phyloP scores from a whole-genome alignment of 768 basidiomycete genomes.

The Coprinopsis marcescibilis region DNA sequence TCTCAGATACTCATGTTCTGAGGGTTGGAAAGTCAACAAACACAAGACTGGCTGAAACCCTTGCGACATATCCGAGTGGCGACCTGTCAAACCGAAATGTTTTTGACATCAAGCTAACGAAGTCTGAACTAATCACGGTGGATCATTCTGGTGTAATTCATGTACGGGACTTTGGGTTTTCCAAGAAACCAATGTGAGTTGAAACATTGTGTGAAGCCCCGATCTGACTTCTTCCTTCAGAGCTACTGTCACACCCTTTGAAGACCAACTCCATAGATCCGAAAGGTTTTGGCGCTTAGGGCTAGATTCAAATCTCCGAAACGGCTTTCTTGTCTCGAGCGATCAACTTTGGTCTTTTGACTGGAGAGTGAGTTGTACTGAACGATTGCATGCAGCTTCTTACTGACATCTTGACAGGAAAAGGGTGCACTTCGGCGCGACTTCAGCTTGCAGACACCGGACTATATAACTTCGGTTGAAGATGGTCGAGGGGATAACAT shows the following conservation, averaged over 20 bases:
- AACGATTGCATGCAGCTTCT: too few relatives aligned
- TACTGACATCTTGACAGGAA: too few relatives aligned
- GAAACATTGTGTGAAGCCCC: too few relatives aligned
- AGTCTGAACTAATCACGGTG: constrained; percentile 35
- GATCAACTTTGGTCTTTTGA: constrained; percentile 43
- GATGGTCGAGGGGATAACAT: constrained; percentile 35
- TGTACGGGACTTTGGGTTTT: constrained; percentile 6
- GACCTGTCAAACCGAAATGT: constrained; percentile 35
- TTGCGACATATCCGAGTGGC: constrained; percentile 32
- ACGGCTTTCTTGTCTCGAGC: constrained; percentile 44
- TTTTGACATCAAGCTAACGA: constrained; percentile 42
- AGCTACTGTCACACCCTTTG: constrained; percentile 10
- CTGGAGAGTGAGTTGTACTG: constrained; percentile 42
- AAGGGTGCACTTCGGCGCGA: too few relatives aligned
- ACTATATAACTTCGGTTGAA: constrained; percentile 52
- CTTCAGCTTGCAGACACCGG: constrained; percentile 14
- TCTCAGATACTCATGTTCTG: constrained; percentile 37
- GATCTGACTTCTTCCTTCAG: too few relatives aligned
- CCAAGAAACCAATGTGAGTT: too few relatives aligned
- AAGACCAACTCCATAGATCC: constrained; percentile 9
- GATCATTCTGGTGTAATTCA: constrained; percentile 52
- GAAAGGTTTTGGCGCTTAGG: constrained; percentile 50
- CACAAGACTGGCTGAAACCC: constrained; percentile 17
- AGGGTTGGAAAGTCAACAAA: constrained; percentile 18
- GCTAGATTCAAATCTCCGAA: constrained; percentile 24